phyloP scores from a whole-genome alignment of 2,329 filamentous ascomycete genomes.

The Diaporthe caulivora region DNA sequence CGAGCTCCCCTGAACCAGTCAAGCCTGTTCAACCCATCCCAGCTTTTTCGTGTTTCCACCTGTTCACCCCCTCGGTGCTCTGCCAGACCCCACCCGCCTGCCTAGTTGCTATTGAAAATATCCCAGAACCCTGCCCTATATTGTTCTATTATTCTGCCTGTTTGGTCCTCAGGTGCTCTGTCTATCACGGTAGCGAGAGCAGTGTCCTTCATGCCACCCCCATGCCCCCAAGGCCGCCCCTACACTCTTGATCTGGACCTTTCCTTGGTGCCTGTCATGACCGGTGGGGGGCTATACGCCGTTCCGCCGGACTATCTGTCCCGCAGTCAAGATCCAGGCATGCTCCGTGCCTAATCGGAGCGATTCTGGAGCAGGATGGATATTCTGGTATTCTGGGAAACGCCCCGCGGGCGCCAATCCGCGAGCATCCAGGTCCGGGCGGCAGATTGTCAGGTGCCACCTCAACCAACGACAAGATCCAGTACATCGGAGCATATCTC shows the following conservation, averaged over 20 bases:
- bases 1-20: conserved; percentile 31
- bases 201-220: not conserved
- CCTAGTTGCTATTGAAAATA: conserved; percentile 21
- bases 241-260: conserved; percentile 11
- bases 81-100: not conserved
- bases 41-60: conserved; percentile 20
- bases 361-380: conserved; percentile 23
- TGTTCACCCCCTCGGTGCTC: conserved; percentile 19
- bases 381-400: conserved; percentile 22
- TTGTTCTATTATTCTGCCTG: conserved; percentile 7
- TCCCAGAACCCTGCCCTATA: conserved; percentile 22
- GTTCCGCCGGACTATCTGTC: conserved; percentile 14
- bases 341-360: conserved; percentile 7
- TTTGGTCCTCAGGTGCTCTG: conserved; percentile 10
- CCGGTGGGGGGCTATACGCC: not conserved
- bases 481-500: not conserved
- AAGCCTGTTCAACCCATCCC: conserved; percentile 31
- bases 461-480: not conserved
- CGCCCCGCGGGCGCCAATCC: conserved; percentile 3
- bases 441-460: conserved; percentile 5
- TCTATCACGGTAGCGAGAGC: conserved; percentile 15
- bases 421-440: conserved; percentile 17
- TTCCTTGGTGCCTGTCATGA: conserved; percentile 7
- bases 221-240: not conserved
- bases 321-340: conserved; percentile 14